Evolutionary conservation across 1,284 basidiomycete species (phyloP), one percentile per base, ranked within the genome.

Genomic region (Trichosporon sp.): DNA sequence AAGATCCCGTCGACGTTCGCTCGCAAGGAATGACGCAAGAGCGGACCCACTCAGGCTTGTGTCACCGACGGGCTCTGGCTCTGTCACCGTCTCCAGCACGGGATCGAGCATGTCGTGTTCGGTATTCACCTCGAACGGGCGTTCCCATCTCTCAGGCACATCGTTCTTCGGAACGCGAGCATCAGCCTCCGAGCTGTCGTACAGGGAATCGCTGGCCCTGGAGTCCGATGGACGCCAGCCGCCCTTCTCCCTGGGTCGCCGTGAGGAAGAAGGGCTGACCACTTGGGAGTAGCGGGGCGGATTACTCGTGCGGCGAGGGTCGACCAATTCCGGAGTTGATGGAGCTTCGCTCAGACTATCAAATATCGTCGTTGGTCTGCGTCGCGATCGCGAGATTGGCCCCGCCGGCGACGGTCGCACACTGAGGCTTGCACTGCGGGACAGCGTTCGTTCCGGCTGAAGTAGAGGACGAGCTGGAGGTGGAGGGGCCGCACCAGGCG

Each of bases 141-240:
- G 59, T 6, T 63, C 59, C 59, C 59, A 63, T 32, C 59, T 37
- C 31, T 63, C 59, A n/a, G 59, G 59, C 32, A 63, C 59, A n/a
- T 63, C 59, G 59, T 63, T 35, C 32, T 63, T 32, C 35, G 59
- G 32, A 31, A 63, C 59, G 16, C 59, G 59, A 5, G 59, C 59
- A 63, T 63, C 59, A 35, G 59, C 59, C 31, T 63, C 59, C 4
- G 59, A 63, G 59, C 59, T 37, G 59, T 63, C 59, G 7, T 63
- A 63, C 32, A 63, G 16, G 3, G 31, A 35, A 4, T 63, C 59
- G 16, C 59, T 63, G 14, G 59, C 32, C n/a, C 31, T n/a, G 4
- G 59, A 35, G 2, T 63, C 31, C 5, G 59, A 63, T 2, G 59
- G 59, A 35, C 59, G 59, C 59, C 59, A 63, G 16, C 59, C n/a